Base-by-base conservation (phyloP, 352 stramenopile genomes). In the Globisporangium cylindrosporum region DNA sequence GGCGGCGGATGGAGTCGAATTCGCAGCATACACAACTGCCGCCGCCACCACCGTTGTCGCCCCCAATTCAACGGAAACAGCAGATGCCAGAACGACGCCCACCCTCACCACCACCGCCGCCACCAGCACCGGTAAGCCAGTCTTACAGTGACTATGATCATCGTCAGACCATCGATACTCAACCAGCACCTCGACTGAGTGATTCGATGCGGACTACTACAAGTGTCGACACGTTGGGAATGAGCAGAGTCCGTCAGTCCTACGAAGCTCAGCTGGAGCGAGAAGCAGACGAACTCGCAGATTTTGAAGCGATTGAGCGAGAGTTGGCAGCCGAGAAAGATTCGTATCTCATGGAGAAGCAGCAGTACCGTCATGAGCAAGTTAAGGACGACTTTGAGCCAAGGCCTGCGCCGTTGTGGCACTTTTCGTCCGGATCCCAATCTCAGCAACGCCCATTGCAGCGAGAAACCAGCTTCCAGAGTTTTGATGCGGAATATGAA, bases 221-320 rank as follows among this genome's bases (percentile, higher is more conserved):
- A 9, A 90, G 80, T 64, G 74, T 83, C 6, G 85, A 91, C n/a
- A 80, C 79, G 4, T 72, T 92, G 32, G 77, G 74, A 8, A 88
- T 92, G 77, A 82, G 70, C 55, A 60, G 66, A 7, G 74, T 91
- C 32, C 71, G 80, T 3, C 74, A 80, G 29, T 89, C 82, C 14
- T 92, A 78, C 46, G 84, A 91, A 61, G 79, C 72, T 6, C 81
- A 80, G 27, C 67, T 78, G 27, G 72, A 88, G 41, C 76, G 74
- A 49, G 84, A 94, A 64, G 86, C 86, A 1, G 73, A 90, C 46
- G 86, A 92, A n/a, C 76, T 94, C 46, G 86, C 86, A 0, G 83
- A 89, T 53, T 93, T 94, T 71, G 86, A 94, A 72, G 83, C 82
- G 6, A 81, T 94, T 34, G 86, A 94, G 62, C 73, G 74, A 18